Conservation (phyloP, 208 protist species). For the Trypanosoma scelopori region DNA sequence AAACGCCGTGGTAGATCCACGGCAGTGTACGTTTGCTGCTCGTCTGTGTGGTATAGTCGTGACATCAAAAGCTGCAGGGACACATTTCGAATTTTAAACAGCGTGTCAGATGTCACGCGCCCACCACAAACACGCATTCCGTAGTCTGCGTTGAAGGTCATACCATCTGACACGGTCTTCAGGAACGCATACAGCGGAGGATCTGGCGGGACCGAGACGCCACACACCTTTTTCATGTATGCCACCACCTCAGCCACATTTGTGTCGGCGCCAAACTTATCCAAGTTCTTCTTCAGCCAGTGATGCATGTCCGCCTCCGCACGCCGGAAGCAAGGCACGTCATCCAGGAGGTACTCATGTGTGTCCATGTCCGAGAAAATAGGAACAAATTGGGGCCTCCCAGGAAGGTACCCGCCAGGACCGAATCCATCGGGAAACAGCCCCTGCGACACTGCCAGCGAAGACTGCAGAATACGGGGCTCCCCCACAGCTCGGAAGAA, state of each 20-base stretch:
- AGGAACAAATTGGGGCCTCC: constrained; percentile 76
- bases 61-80: constrained; percentile 70
- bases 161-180: constrained; percentile 77
- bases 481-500: constrained; percentile 86
- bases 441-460: constrained; percentile 70
- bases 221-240: constrained; percentile 62
- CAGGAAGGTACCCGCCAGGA: constrained; percentile 64
- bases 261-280: constrained; percentile 41
- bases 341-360: constrained; percentile 85
- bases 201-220: constrained; percentile 29
- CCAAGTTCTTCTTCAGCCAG: constrained; percentile 55
- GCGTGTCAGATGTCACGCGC: constrained; percentile 38
- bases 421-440: constrained; percentile 83
- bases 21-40: constrained; percentile 83
- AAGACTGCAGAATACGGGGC: constrained; percentile 80
- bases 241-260: constrained; percentile 40
- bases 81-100: constrained; percentile 69
- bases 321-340: constrained; percentile 82
- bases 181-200: constrained; percentile 50
- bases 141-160: constrained; percentile 79
- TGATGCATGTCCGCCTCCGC: constrained; percentile 64
- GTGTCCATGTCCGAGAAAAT: constrained; percentile 87
- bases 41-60: constrained; percentile 79
- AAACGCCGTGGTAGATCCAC: constrained; percentile 72
- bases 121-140: constrained; percentile 57